Percentiles rank a stretch among this genome's conserved stretches.
These are phyloP conservation scores for Seiridium cupressi DNA, from an alignment of 2,329 filamentous ascomycete species.

Conservation along the genomic window DNA sequence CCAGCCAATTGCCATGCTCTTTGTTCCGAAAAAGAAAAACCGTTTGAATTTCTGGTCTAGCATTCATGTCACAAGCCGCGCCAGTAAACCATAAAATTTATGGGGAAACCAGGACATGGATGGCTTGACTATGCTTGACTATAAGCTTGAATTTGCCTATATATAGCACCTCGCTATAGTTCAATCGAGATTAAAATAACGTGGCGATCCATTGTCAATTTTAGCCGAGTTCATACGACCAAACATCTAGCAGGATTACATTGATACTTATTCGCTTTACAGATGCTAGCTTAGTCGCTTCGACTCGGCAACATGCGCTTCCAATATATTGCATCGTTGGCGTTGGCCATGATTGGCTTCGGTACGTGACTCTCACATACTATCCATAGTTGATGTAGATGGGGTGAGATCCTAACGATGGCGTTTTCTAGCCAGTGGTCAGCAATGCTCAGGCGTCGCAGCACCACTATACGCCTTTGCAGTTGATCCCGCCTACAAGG, in stretches of 20 bases:
- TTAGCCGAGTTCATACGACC: background rate
- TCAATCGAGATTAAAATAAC: background rate
- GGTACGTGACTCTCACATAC: background rate
- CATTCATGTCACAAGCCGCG: too few species aligned
- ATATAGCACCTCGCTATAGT: background rate
- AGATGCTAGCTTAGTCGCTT: background rate
- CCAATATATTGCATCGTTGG: background rate
- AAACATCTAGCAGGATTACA: too few species aligned
- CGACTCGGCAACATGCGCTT: background rate
- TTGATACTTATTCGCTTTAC: background rate
- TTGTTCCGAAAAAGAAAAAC: background rate
- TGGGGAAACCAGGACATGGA: too few species aligned
- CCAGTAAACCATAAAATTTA: too few species aligned
- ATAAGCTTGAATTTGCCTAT: too few species aligned
- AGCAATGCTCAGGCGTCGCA: background rate
- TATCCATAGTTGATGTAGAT: background rate
- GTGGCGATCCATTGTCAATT: background rate
- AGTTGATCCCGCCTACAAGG: background rate
- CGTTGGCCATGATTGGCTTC: background rate
- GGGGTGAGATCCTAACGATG: background rate
- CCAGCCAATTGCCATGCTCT: background rate
- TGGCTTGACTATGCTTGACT: too few species aligned
- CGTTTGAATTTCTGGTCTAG: background rate
- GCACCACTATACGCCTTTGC: background rate
- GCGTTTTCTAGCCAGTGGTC: background rate